Conservation (phyloP, 352 stramenopile species). For the Globisporangium ultimum region DNA sequence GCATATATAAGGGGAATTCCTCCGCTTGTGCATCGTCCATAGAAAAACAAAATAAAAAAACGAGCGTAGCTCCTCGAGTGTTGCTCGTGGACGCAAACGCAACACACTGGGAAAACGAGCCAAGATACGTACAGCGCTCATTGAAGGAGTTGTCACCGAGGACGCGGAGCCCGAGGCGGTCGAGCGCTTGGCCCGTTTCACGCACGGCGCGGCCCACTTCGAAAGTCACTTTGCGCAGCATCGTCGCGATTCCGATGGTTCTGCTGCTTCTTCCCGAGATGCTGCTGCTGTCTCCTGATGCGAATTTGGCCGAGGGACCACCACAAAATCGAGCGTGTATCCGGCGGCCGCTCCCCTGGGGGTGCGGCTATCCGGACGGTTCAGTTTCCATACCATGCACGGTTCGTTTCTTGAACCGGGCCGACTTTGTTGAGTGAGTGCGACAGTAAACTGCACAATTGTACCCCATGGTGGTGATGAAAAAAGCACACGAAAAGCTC, state of each 20-base stretch:
- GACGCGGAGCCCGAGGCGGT: conserved; percentile 91
- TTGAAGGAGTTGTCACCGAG: conserved; percentile 85
- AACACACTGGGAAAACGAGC: not conserved
- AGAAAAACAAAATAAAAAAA: too few relatives aligned
- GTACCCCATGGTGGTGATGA: conserved; percentile 4
- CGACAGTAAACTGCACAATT: conserved; percentile 2
- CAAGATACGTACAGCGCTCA: conserved; percentile 75
- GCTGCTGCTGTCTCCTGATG: conserved; percentile 2
- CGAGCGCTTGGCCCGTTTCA: conserved; percentile 95
- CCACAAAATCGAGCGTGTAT: conserved; percentile 22
- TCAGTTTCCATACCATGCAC: not conserved
- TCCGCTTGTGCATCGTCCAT: too few relatives aligned
- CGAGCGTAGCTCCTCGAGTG: not conserved
- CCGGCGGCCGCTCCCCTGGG: not conserved
- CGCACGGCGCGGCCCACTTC: conserved; percentile 90
- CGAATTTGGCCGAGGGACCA: conserved; percentile 23
- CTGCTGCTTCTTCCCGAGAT: conserved; percentile 6
- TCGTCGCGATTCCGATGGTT: conserved; percentile 19
- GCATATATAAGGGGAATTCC: too few relatives aligned
- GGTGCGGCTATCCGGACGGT: conserved; percentile 18
- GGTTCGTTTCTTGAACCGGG: not conserved
- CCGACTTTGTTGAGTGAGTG: not conserved
- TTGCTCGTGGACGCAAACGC: not conserved
- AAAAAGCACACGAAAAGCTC: not conserved
- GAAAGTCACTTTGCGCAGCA: conserved; percentile 89